Conservation (phyloP, 78 protist genomes). For the Dictyostelium capitatum region DNA sequence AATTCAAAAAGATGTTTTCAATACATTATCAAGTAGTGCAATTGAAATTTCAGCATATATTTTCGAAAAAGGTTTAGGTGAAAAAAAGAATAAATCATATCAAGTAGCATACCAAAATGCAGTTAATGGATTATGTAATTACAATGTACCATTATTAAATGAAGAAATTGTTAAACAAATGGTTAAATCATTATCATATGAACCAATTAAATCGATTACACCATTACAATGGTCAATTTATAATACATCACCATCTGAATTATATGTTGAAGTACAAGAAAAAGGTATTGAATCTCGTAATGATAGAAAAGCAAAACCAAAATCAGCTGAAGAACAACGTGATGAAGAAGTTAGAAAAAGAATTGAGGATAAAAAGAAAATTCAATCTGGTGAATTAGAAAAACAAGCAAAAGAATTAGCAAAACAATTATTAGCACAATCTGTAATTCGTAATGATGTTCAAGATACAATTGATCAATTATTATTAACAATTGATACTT, state of each 20-base stretch:
- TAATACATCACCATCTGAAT: neutral
- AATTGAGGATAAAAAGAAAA: constrained; percentile 57
- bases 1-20: neutral
- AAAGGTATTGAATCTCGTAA: neutral
- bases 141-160: constrained; percentile 20
- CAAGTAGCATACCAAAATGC: constrained; percentile 45
- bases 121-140: neutral
- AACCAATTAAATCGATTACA: constrained; percentile 11
- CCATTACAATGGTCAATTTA: constrained; percentile 46
- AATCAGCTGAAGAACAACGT: constrained; percentile 51
- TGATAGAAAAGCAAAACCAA: constrained; percentile 31
- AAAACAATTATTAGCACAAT: constrained; percentile 35
- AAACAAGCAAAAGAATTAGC: constrained; percentile 53
- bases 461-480: neutral
- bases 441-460: constrained; percentile 41
- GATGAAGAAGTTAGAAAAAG: constrained; percentile 41
- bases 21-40: neutral
- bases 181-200: neutral
- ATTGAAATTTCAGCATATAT: constrained; percentile 10
- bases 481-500: neutral
- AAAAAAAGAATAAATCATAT: neutral
- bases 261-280: constrained; percentile 35
- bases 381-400: constrained; percentile 63
- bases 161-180: constrained; percentile 10
- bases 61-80: constrained; percentile 34